Base-by-base conservation (phyloP, 2,329 filamentous ascomycete species). In the Purpureocillium takamizusanense region DNA sequence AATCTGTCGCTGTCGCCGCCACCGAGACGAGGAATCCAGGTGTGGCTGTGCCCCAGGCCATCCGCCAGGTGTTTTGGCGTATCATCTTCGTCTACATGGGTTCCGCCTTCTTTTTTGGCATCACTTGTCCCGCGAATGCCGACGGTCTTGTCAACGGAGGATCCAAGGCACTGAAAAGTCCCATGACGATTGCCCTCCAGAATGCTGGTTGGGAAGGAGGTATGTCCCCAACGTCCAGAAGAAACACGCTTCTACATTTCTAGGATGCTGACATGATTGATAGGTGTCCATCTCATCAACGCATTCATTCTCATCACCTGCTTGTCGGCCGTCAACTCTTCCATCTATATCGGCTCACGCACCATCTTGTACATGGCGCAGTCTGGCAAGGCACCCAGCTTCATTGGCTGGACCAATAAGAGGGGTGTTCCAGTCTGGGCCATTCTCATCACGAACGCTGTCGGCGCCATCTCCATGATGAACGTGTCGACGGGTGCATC, bases 311-410 rank as follows among this genome's bases (percentile, higher is more conserved):
- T 89, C 36, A 65, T 86, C 8, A 85, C 83, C 11, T 83, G 83
- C 39, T 65, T 86, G 29, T 80, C 73, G 1, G 81, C 83, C 14
- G 74, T 82, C 48, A 89, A 89, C 60, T 79, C 76, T 37, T 83
- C 80, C 8, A 82, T 89, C 44, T 89, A 88, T 56, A 85, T 89
- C 47, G 78, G 78, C 33, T 84, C 81, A 3, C 75, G 85, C 16
- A 88, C 83, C 0, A 61, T 90, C 2, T 62, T 88, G 1, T 87
- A 78, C 62, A 84, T 89, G 77, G 82, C 82, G 0, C 79, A 85
- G 49, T 77, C 78, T 33, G 69, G 75, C 34, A 86, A 84, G 56
- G 85, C 84, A 0, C 85, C 85, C 0, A 63, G 60, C 15, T 72
- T 89, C 49, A 66, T 89, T 2, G 81, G 80, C 31, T 76, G 73